These are phyloP conservation scores for Clathrospora elynae DNA, from an alignment of 2,329 filamentous ascomycete genomes.

Conservation along the genomic window DNA sequence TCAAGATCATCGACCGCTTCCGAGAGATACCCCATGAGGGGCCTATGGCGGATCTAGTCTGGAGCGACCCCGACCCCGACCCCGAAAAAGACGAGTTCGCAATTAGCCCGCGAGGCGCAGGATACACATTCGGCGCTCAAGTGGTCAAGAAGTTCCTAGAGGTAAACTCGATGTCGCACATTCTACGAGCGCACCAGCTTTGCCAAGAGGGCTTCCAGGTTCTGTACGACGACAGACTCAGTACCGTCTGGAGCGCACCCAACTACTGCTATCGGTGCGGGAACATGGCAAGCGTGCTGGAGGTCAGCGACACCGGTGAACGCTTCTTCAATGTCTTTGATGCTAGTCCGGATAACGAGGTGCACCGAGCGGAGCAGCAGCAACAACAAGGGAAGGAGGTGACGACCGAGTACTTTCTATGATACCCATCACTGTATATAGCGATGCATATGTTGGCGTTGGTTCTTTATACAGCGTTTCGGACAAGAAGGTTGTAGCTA, in stretches of 20 bases:
- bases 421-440: slow-evolving; percentile 48
- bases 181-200: slow-evolving; percentile 94
- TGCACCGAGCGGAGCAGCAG: slow-evolving; percentile 80
- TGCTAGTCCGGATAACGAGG: slow-evolving; percentile 92
- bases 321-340: slow-evolving; percentile 98
- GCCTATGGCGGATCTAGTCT: slow-evolving; percentile 98
- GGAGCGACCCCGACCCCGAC: slow-evolving; percentile 97
- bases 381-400: slow-evolving; percentile 74
- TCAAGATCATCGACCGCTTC: slow-evolving; percentile 99
- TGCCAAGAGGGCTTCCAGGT: slow-evolving; percentile 98
- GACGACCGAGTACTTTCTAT: slow-evolving; percentile 71
- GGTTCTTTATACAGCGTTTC: slow-evolving; percentile 15
- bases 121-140: slow-evolving; percentile 96
- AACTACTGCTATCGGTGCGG: slow-evolving; percentile 93
- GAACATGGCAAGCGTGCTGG: slow-evolving; percentile 94
- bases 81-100: slow-evolving; percentile 98
- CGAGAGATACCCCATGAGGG: slow-evolving; percentile 98
- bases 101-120: slow-evolving; percentile 87
- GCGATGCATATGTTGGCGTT: slow-evolving; percentile 23
- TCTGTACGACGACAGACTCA: slow-evolving; percentile 90
- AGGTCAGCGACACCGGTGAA: slow-evolving; percentile 91
- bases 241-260: slow-evolving; percentile 85
- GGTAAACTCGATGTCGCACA: slow-evolving; percentile 97
- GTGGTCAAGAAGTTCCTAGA: slow-evolving; percentile 98
- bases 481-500: slow-evolving; percentile 11